Percentiles rank a stretch among this genome's conserved stretches.
These are phyloP conservation scores for Pisolithus tinctorius DNA, from an alignment of 768 basidiomycete species.

Conservation along the genomic window DNA sequence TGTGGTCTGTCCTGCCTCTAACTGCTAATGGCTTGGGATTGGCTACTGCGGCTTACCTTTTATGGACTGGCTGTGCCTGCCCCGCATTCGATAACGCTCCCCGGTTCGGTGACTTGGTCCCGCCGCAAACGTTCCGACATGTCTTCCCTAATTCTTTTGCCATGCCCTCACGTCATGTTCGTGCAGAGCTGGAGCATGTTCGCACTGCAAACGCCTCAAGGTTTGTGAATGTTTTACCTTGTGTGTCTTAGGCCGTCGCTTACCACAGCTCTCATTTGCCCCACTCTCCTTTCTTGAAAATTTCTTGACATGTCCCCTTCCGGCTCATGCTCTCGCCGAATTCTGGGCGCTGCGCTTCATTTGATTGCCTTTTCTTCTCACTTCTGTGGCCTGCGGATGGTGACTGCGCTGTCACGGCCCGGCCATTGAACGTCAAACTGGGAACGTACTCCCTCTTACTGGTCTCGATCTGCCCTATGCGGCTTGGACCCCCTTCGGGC, in stretches of 20 bases:
- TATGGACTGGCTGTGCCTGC: constrained; percentile 1
- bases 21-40: neutral
- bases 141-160: constrained; percentile 5
- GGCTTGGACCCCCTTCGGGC: neutral
- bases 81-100: neutral
- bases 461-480: neutral
- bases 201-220: constrained; percentile 84
- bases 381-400: neutral
- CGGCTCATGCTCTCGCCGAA: constrained; percentile 17
- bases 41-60: neutral
- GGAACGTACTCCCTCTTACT: neutral
- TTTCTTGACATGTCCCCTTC: constrained; percentile 2
- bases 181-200: constrained; percentile 72
- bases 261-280: constrained; percentile 12
- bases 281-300: constrained; percentile 4
- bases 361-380: constrained; percentile 8
- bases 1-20: neutral
- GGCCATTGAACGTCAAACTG: neutral
- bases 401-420: neutral
- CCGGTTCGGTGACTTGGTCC: constrained; percentile 12
- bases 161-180: constrained; percentile 2
- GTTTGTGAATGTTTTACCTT: constrained; percentile 34
- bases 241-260: constrained; percentile 11
- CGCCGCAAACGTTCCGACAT: constrained; percentile 3
- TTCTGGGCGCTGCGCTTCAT: constrained; percentile 3